Evolutionary conservation across 345 rosid species (phyloP).

Genomic region (Bruguiera gymnorhiza): DNA sequence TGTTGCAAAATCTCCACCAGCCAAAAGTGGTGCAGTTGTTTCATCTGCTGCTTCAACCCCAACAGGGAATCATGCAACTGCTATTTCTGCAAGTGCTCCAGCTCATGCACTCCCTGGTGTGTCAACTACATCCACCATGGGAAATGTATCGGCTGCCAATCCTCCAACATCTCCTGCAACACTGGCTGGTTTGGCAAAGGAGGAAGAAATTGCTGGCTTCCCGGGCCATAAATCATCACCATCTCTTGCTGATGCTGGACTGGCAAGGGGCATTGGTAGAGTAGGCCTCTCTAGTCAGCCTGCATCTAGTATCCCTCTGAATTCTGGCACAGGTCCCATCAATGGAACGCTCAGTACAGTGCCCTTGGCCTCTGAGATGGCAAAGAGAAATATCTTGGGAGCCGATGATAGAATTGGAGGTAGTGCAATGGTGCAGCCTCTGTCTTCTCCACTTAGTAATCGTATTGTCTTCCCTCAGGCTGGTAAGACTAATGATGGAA

Average conservation of each 20-base stretch:
- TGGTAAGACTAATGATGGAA: slow-evolving; percentile 69
- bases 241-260: slow-evolving; percentile 56
- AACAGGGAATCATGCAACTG: slow-evolving; percentile 38
- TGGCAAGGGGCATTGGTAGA: slow-evolving; percentile 59
- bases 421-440: slow-evolving; percentile 60
- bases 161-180: slow-evolving; percentile 51
- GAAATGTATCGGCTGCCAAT: slow-evolving; percentile 47
- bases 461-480: slow-evolving; percentile 74
- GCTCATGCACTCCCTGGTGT: slow-evolving; percentile 45
- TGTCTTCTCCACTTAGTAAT: slow-evolving; percentile 66
- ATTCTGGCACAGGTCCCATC: slow-evolving; percentile 52
- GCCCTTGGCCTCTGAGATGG: slow-evolving; percentile 66
- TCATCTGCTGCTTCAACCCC: slow-evolving; percentile 64
- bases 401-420: slow-evolving; percentile 67
- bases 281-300: slow-evolving; percentile 61
- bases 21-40: slow-evolving; percentile 48
- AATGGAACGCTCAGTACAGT: slow-evolving; percentile 57
- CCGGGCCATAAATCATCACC: slow-evolving; percentile 63
- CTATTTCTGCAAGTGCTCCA: slow-evolving; percentile 53
- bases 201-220: slow-evolving; percentile 65
- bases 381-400: slow-evolving; percentile 73
- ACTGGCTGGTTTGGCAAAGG: slow-evolving; percentile 49
- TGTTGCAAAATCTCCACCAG: slow-evolving; percentile 59
- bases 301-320: slow-evolving; percentile 50
- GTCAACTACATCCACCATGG: slow-evolving; percentile 43